Evolutionary conservation across 192 early-diverging fungal species (phyloP), one percentile per base, ranked within the genome.

Genomic region (Glomus cerebriforme): DNA sequence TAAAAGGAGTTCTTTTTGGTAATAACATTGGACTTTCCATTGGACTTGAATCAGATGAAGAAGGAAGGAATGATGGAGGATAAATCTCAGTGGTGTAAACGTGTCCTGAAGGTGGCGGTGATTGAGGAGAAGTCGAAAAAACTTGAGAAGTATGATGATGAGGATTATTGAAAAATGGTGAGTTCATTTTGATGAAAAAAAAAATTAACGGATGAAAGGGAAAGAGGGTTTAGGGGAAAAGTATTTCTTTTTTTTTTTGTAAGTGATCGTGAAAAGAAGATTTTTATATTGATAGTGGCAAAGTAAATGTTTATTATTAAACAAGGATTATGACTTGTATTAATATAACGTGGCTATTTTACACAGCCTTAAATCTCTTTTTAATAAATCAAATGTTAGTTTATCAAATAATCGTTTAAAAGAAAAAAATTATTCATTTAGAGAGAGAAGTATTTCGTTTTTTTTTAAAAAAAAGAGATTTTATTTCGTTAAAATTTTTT

Each of bases 71-170:
- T 24, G 47, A 39, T n/a, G 27, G 47, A n/a, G 72, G 72, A 34
- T 73, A 73, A 59, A 31, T 59, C 10, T 73, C 72, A n/a, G 72
- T 73, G 15, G 72, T 73, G 15, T 73, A 73, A 9, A 73, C 72
- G 22, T 68, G 66, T n/a, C 66, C 66, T 35, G 47, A 54, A 54
- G 47, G 17, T 3, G 47, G 13, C 17, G 47, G 17, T 19, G 47
- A 54, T 54, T 54, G 47, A 15, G 47, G 47, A 22, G 17, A 54
- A 19, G 47, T 54, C 17, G 47, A 54, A 19, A 54, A 54, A 54
- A 54, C 47, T 54, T 54, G 47, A 54, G 47, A 54, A 13, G 47
- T 3, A 22, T 54, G 47, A 22, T 54, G 47, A 54, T 12, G 47
- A 54, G 47, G 47, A 54, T 22, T 54, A 54, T 54, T 54, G 17